Evolutionary conservation across 2,329 filamentous ascomycete genomes (phyloP).

Genomic region (Ascochyta pisi): DNA sequence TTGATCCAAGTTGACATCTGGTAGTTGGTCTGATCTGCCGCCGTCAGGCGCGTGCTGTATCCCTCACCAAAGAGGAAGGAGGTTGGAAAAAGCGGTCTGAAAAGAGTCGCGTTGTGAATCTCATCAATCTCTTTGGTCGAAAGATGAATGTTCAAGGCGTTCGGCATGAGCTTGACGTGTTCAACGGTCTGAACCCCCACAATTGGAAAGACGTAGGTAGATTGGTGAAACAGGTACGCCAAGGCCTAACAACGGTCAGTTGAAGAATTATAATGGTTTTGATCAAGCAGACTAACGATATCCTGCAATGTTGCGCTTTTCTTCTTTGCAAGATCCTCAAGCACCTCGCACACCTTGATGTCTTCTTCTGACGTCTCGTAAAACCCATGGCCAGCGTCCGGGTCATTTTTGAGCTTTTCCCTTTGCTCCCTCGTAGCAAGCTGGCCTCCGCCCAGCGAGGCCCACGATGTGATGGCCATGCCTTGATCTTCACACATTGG

Average conservation of each 20-base stretch:
- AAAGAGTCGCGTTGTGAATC: slow-evolving; percentile 60
- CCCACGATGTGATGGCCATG: slow-evolving; percentile 64
- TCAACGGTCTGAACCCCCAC: slow-evolving; percentile 72
- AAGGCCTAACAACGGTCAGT: slow-evolving; percentile 10
- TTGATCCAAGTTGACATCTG: slow-evolving; percentile 20
- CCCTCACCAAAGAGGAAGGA: slow-evolving; percentile 6
- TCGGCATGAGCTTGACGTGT: slow-evolving; percentile 72
- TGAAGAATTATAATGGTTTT: neutral
- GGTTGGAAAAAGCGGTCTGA: slow-evolving; percentile 29
- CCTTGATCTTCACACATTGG: slow-evolving; percentile 67
- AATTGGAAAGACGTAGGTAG: slow-evolving; percentile 76
- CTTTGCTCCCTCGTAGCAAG: slow-evolving; percentile 42
- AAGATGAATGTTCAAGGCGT: slow-evolving; percentile 67
- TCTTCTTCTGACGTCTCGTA: slow-evolving; percentile 53
- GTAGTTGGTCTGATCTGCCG: slow-evolving; percentile 11
- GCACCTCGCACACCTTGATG: slow-evolving; percentile 59
- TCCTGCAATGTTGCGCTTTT: slow-evolving; percentile 60
- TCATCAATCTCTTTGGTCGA: slow-evolving; percentile 67
- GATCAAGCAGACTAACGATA: slow-evolving; percentile 54
- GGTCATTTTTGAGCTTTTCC: slow-evolving; percentile 44
- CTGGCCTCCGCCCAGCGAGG: slow-evolving; percentile 46
- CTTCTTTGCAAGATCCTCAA: slow-evolving; percentile 65
- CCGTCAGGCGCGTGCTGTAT: slow-evolving; percentile 6
- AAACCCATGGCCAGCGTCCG: slow-evolving; percentile 51
- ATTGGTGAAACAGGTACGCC: slow-evolving; percentile 26